These are phyloP conservation scores for Neonectria magnoliae DNA, from an alignment of 2,329 filamentous ascomycete genomes.

Conservation along the genomic window DNA sequence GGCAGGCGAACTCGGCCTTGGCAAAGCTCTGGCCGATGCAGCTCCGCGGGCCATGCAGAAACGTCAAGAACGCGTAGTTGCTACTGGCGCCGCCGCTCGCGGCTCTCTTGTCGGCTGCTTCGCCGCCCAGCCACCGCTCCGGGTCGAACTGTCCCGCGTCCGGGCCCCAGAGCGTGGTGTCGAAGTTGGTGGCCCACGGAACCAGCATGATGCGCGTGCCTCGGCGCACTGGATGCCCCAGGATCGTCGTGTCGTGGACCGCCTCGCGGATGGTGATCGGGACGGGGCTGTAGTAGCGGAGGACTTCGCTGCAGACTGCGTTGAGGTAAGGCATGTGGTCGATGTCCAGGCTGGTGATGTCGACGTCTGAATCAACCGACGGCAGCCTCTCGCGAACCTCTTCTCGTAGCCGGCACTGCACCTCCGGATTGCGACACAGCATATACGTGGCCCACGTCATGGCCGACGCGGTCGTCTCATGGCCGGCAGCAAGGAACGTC, in stretches of 20 bases:
- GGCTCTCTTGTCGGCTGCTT: constrained; percentile 49
- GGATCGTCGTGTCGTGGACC: constrained; percentile 70
- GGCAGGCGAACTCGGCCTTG: constrained; percentile 83
- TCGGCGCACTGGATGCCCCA: constrained; percentile 72
- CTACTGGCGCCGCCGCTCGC: constrained; percentile 77
- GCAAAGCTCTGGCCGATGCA: constrained; percentile 89
- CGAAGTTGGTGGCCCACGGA: constrained; percentile 76
- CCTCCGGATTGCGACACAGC: constrained; percentile 71
- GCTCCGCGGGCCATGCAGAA: constrained; percentile 84
- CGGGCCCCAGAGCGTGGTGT: constrained; percentile 75
- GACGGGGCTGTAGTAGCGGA: constrained; percentile 79
- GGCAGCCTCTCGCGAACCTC: constrained; percentile 74
- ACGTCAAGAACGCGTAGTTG: constrained; percentile 83
- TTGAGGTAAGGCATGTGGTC: constrained; percentile 82
- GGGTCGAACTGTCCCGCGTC: constrained; percentile 82
- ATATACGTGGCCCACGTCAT: constrained; percentile 81
- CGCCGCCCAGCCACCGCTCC: constrained; percentile 73
- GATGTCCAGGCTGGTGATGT: constrained; percentile 61
- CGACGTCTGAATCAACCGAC: constrained; percentile 49
- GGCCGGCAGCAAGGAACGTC: constrained; percentile 86
- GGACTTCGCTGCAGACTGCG: constrained; percentile 80
- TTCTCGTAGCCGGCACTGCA: constrained; percentile 73
- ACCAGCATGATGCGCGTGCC: constrained; percentile 75
- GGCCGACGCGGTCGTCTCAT: constrained; percentile 81
- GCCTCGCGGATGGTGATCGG: constrained; percentile 76